These are phyloP conservation scores for Salicornia ramosissima DNA, from an alignment of 148 eudicot species.

Conservation along the genomic window DNA sequence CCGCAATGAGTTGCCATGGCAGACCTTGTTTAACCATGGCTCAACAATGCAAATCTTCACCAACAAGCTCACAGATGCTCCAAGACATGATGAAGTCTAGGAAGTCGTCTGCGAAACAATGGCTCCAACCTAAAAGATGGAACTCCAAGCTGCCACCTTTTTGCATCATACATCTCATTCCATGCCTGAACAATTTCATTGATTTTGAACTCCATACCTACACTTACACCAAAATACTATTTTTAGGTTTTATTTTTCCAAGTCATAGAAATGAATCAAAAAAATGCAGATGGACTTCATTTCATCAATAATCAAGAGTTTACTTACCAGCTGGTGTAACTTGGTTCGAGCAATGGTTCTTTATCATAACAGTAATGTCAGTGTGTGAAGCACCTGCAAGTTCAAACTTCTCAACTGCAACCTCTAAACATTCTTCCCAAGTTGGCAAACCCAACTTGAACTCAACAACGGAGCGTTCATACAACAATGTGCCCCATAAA, in stretches of 20 bases:
- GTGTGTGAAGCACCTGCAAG: conserved; percentile 81
- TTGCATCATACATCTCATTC: conserved; percentile 95
- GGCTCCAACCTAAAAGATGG: conserved; percentile 73
- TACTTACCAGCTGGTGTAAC: conserved; percentile 61
- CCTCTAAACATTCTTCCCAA: conserved; percentile 96
- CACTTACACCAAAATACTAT: conserved; percentile 14
- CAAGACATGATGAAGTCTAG: conserved; percentile 66
- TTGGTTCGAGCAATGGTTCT: conserved; percentile 89
- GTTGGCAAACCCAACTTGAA: conserved; percentile 71
- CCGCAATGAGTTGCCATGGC: conserved; percentile 29
- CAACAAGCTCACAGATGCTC: conserved; percentile 46
- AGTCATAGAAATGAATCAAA: background rate
- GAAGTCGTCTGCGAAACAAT: conserved; percentile 64
- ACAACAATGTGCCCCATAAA: conserved; percentile 87
- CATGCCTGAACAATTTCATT: conserved; percentile 94
- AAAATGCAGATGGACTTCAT: background rate
- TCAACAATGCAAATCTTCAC: conserved; percentile 11
- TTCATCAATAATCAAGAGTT: background rate
- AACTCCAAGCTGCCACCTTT: conserved; percentile 84
- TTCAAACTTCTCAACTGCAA: conserved; percentile 86
- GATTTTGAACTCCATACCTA: conserved; percentile 66
- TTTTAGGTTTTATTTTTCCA: background rate
- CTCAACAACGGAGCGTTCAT: conserved; percentile 91
- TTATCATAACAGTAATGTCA: conserved; percentile 84
- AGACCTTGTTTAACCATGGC: conserved; percentile 21